Conservation (phyloP, 2,329 filamentous ascomycete species). For the Pseudogymnoascus sp. region DNA sequence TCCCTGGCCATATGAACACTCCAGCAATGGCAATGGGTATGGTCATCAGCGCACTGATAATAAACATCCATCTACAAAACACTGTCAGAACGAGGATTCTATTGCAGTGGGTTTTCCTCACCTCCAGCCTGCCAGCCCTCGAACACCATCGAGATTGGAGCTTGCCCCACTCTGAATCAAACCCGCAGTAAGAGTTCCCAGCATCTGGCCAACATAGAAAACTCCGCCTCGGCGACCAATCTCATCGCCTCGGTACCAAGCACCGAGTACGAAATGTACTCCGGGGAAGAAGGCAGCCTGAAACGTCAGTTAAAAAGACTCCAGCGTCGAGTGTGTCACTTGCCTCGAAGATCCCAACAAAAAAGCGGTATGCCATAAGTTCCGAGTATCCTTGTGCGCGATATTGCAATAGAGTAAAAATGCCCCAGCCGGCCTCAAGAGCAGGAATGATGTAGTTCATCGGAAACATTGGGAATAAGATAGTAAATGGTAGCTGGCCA, state of each 20-base stretch:
- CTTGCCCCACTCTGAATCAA: slow-evolving; percentile 21
- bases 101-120: slow-evolving; percentile 12
- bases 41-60: slow-evolving; percentile 46
- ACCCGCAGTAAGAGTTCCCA: slow-evolving; percentile 22
- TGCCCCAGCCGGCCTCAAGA: slow-evolving; percentile 46
- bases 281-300: slow-evolving; percentile 31
- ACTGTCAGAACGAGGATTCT: slow-evolving; percentile 24
- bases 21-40: slow-evolving; percentile 46
- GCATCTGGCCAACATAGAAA: slow-evolving; percentile 23
- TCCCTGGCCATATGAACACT: slow-evolving; percentile 44
- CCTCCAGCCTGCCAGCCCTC: slow-evolving; percentile 29
- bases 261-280: slow-evolving; percentile 30
- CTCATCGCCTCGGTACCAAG: slow-evolving; percentile 31
- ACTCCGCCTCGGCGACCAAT: slow-evolving; percentile 20
- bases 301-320: neutral
- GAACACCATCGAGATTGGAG: slow-evolving; percentile 18
- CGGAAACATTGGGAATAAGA: slow-evolving; percentile 31
- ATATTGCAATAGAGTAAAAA: slow-evolving; percentile 50
- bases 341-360: slow-evolving; percentile 47
- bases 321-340: neutral
- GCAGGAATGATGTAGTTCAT: slow-evolving; percentile 45
- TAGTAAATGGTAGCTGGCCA: slow-evolving; percentile 31
- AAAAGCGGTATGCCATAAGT: slow-evolving; percentile 44
- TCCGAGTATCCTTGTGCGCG: slow-evolving; percentile 42
- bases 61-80: slow-evolving; percentile 52